Conservation (phyloP, 2,329 filamentous ascomycete genomes). For the Parastagonospora avenae region DNA sequence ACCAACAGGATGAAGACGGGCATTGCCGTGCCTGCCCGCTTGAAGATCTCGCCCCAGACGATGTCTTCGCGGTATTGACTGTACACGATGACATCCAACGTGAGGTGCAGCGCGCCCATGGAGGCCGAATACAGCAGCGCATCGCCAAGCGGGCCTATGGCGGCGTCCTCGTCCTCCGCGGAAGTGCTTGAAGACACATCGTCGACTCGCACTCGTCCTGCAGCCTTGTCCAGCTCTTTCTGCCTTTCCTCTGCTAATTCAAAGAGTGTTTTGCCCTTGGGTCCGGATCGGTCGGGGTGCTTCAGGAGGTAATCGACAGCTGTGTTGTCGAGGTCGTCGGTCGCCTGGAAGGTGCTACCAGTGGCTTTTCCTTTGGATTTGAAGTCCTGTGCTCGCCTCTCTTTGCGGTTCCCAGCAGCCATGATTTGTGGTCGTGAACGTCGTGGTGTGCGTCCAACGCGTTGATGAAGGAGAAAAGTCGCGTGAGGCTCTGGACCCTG, state of each 20-base stretch:
- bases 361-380: conserved; percentile 19
- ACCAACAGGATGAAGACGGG: conserved; percentile 53
- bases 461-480: conserved; percentile 15
- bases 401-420: conserved; percentile 51
- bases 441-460: conserved; percentile 3
- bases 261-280: conserved; percentile 70
- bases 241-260: conserved; percentile 70
- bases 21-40: conserved; percentile 55
- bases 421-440: conserved; percentile 16
- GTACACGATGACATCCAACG: conserved; percentile 78
- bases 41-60: conserved; percentile 61
- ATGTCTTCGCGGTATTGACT: conserved; percentile 76
- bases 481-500: conserved; percentile 29
- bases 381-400: conserved; percentile 49
- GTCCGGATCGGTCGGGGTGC: conserved; percentile 70
- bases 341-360: conserved; percentile 46
- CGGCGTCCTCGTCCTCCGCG: conserved; percentile 43
- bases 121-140: conserved; percentile 59
- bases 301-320: conserved; percentile 64
- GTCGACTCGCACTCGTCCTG: conserved; percentile 46
- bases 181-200: conserved; percentile 42
- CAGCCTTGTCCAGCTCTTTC: conserved; percentile 44
- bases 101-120: conserved; percentile 75
- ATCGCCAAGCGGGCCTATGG: conserved; percentile 54
- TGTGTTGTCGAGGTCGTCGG: conserved; percentile 45